A percentile compares a stretch with the other conserved stretches of the same genome.
These are phyloP conservation scores for Cladosporium sp. DNA, from an alignment of 2,329 filamentous ascomycete genomes.

Conservation along the genomic window DNA sequence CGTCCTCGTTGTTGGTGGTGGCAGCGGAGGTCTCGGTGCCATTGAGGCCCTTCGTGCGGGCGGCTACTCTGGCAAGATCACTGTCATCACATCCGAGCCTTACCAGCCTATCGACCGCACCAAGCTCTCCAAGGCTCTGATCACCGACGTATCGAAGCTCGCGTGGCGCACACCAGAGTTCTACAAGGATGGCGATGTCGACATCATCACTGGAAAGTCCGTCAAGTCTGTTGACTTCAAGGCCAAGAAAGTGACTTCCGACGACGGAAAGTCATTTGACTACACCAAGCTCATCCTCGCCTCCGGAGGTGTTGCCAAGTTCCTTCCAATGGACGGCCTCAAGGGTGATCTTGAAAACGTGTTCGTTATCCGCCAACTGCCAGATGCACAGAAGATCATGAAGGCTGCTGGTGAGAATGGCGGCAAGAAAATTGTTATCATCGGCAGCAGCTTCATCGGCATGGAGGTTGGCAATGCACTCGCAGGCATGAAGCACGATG, in stretches of 20 bases:
- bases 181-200: slow-evolving; percentile 65
- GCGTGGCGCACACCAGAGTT: slow-evolving; percentile 74
- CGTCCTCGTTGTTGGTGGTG: slow-evolving; percentile 82
- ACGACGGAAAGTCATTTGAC: slow-evolving; percentile 65
- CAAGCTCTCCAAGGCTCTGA: slow-evolving; percentile 90
- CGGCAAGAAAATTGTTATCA: slow-evolving; percentile 86
- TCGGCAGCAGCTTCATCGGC: slow-evolving; percentile 95
- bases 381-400: slow-evolving; percentile 75
- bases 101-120: slow-evolving; percentile 85
- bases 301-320: slow-evolving; percentile 76
- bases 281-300: slow-evolving; percentile 92
- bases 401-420: slow-evolving; percentile 74
- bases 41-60: slow-evolving; percentile 80
- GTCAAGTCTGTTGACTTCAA: slow-evolving; percentile 77
- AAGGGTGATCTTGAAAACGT: slow-evolving; percentile 79
- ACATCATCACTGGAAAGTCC: slow-evolving; percentile 54
- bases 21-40: slow-evolving; percentile 78
- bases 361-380: slow-evolving; percentile 77
- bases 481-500: slow-evolving; percentile 73
- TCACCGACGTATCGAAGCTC: slow-evolving; percentile 77
- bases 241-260: slow-evolving; percentile 71
- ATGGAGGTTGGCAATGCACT: slow-evolving; percentile 92
- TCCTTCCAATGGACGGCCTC: slow-evolving; percentile 79
- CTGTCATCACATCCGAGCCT: slow-evolving; percentile 79
- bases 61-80: slow-evolving; percentile 77